Conservation (phyloP, 192 early-diverging fungal genomes). For the Coemansia sp. region DNA sequence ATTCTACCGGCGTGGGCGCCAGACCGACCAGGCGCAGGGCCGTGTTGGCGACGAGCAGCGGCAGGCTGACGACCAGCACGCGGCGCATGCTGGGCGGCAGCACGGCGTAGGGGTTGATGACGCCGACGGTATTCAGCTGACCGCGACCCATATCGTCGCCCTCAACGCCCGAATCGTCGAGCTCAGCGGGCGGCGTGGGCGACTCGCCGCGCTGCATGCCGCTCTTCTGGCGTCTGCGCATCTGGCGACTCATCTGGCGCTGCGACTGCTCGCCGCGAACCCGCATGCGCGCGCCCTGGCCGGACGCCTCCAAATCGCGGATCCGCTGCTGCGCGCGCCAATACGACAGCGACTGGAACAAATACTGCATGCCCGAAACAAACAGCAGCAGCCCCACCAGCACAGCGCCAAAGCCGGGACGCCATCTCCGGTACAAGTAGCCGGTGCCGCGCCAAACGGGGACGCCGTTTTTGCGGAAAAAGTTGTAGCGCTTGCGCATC, state of each 20-base stretch:
- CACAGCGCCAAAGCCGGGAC: slow-evolving; percentile 64
- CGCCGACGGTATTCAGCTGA: slow-evolving; percentile 43
- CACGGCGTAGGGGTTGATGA: slow-evolving; percentile 48
- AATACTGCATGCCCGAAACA: slow-evolving; percentile 59
- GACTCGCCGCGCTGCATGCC: neutral
- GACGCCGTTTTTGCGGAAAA: slow-evolving; percentile 76
- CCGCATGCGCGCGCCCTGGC: slow-evolving; percentile 12
- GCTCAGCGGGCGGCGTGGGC: slow-evolving; percentile 1
- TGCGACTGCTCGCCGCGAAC: neutral
- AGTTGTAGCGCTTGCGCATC: slow-evolving; percentile 70
- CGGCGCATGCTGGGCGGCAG: slow-evolving; percentile 29
- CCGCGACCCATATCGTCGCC: slow-evolving; percentile 20
- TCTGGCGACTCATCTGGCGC: slow-evolving; percentile 11
- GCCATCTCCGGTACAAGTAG: slow-evolving; percentile 67
- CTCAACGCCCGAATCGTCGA: slow-evolving; percentile 40
- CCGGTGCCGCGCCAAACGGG: slow-evolving; percentile 76
- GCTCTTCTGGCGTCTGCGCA: slow-evolving; percentile 19
- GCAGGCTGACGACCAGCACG: slow-evolving; percentile 30
- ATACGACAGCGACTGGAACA: slow-evolving; percentile 58
- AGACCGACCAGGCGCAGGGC: slow-evolving; percentile 16
- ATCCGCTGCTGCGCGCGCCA: slow-evolving; percentile 61
- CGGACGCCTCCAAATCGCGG: slow-evolving; percentile 23
- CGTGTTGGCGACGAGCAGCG: slow-evolving; percentile 4
- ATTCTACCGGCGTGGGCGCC: neutral
- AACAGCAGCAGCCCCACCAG: slow-evolving; percentile 55